A percentile compares a stretch with the other conserved stretches of the same genome.
phyloP scores from a whole-genome alignment of 257 asterid species.

The Nicotiana undulata region DNA sequence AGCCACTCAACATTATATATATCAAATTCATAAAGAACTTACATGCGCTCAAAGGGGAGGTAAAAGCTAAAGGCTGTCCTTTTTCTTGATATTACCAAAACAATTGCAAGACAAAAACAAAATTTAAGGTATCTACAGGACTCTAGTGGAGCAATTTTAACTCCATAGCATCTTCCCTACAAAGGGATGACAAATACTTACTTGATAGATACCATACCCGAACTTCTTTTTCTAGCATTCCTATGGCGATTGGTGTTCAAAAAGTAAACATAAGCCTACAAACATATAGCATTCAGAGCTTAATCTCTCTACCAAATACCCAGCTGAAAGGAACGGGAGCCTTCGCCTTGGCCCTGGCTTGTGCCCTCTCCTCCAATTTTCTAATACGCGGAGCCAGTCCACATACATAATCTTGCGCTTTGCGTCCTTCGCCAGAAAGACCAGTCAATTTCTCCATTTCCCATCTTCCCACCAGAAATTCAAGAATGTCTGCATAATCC shows the following conservation, averaged over 20 bases:
- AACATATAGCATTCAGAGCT: slow-evolving; percentile 19
- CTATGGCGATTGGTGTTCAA: background rate
- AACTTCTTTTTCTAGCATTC: background rate
- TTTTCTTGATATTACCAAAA: background rate
- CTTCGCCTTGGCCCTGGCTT: slow-evolving; percentile 38
- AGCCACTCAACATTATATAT: background rate
- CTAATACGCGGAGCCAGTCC: slow-evolving; percentile 53
- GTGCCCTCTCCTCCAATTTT: slow-evolving; percentile 64
- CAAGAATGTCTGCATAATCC: slow-evolving; percentile 71
- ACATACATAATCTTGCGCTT: slow-evolving; percentile 70
- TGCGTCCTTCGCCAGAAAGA: slow-evolving; percentile 59
- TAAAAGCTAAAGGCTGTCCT: background rate
- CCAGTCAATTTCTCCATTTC: slow-evolving; percentile 53
- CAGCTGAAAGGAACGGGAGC: slow-evolving; percentile 52
- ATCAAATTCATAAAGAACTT: background rate
- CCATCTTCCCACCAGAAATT: slow-evolving; percentile 57
- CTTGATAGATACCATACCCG: background rate
- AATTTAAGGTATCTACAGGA: slow-evolving; percentile 11
- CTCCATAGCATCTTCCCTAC: slow-evolving; percentile 6
- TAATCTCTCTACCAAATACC: slow-evolving; percentile 47
- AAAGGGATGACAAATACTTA: slow-evolving; percentile 2
- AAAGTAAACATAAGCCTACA: background rate
- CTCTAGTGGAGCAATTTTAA: background rate
- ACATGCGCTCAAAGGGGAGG: background rate
- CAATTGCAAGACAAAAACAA: background rate